Evolutionary conservation across 768 basidiomycete genomes (phyloP).

Genomic region (Asterophora parasitica): DNA sequence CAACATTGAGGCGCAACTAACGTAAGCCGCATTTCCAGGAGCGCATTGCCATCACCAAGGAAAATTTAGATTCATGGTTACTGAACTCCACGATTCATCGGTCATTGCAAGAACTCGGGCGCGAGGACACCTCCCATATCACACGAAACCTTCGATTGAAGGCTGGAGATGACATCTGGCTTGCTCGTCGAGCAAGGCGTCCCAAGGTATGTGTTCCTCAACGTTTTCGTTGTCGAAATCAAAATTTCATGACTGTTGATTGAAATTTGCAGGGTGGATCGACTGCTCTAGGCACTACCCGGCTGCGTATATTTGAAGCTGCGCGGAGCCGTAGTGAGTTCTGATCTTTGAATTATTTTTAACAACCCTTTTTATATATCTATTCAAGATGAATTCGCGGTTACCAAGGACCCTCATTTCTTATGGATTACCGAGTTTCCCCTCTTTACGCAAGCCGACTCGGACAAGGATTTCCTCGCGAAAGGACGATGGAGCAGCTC

Average conservation of each 20-base stretch:
- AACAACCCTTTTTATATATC: conserved; percentile 9
- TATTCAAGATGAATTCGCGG: conserved; percentile 48
- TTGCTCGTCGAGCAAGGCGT: conserved; percentile 44
- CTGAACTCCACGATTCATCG: conserved; percentile 22
- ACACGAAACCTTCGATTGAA: conserved; percentile 39
- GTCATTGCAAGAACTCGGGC: conserved; percentile 16
- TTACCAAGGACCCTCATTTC: conserved; percentile 68
- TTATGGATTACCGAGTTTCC: conserved; percentile 97
- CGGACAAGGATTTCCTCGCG: conserved; percentile 83
- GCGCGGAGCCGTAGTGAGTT: conserved; percentile 60
- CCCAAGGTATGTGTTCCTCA: conserved; percentile 42
- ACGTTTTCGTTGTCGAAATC: conserved; percentile 3
- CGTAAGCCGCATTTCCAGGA: conserved; percentile 32
- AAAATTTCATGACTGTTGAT: conserved; percentile 17
- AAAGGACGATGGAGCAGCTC: conserved; percentile 88
- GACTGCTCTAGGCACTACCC: conserved; percentile 70
- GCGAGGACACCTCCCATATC: conserved; percentile 26
- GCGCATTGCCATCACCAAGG: conserved; percentile 42
- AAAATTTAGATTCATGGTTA: conserved; percentile 46
- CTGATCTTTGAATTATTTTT: conserved; percentile 1
- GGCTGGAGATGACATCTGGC: conserved; percentile 54
- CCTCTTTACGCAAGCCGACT: conserved; percentile 79
- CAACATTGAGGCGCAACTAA: conserved; percentile 9
- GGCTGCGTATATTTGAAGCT: conserved; percentile 60
- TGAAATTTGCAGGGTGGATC: conserved; percentile 69